phyloP scores from a whole-genome alignment of 2,329 filamentous ascomycete genomes.

The Beauveria sp. region DNA sequence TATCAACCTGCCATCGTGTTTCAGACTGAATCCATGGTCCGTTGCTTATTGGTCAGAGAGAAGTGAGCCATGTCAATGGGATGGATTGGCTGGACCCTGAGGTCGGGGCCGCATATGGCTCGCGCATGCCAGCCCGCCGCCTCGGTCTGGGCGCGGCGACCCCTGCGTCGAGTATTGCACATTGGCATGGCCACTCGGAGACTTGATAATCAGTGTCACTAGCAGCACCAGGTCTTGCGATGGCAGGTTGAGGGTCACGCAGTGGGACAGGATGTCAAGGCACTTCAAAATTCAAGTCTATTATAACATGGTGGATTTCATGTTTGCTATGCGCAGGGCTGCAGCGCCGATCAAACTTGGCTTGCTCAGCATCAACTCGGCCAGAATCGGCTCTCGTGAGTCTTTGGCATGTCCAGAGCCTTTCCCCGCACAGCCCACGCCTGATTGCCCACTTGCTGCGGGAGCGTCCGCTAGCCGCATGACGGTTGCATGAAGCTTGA shows the following conservation, averaged over 20 bases:
- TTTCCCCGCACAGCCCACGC: slow-evolving; percentile 5
- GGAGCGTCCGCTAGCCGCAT: slow-evolving; percentile 7
- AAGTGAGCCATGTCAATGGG: not conserved
- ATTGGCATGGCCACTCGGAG: not conserved
- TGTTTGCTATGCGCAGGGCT: not conserved
- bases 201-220: not conserved
- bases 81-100: not conserved
- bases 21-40: not conserved
- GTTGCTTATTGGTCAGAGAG: not conserved
- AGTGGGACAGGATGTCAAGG: not conserved
- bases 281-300: not conserved
- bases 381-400: slow-evolving; percentile 1
- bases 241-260: not conserved
- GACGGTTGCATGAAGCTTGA: slow-evolving; percentile 3
- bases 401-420: not conserved
- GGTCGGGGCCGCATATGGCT: not conserved
- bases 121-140: not conserved
- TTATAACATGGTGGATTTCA: not conserved
- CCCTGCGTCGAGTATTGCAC: not conserved
- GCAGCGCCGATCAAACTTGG: not conserved
- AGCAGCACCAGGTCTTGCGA: not conserved
- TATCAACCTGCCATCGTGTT: not conserved
- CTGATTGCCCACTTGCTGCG: slow-evolving; percentile 9
- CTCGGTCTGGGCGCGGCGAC: not conserved
- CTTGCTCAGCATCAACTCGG: not conserved